Evolutionary conservation across 2,329 filamentous ascomycete species (phyloP).

Genomic region (Aspergillus glaucus): DNA sequence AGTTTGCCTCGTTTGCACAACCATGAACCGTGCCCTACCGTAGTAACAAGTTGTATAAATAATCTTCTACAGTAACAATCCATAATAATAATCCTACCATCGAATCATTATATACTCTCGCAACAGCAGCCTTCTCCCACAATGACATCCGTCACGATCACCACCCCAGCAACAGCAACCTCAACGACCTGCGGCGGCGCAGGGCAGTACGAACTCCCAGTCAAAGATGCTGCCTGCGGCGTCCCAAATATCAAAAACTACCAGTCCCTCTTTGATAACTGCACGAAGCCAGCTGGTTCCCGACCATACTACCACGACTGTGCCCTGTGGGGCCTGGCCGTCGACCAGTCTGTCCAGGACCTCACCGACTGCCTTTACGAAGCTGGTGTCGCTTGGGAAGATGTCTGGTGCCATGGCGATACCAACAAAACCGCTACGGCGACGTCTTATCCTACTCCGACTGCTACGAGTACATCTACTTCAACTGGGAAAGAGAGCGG

Average conservation of each 20-base stretch:
- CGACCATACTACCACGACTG: slow-evolving; percentile 17
- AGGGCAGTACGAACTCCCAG: slow-evolving; percentile 18
- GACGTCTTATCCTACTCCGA: slow-evolving; percentile 9
- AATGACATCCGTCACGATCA: slow-evolving; percentile 5
- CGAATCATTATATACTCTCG: background rate
- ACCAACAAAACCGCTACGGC: slow-evolving; percentile 17
- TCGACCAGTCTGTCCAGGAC: slow-evolving; percentile 17
- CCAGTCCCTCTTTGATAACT: slow-evolving; percentile 11
- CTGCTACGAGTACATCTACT: slow-evolving; percentile 3
- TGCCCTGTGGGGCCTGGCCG: slow-evolving; percentile 16
- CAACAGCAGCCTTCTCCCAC: background rate
- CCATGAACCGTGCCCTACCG: background rate
- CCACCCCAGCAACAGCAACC: slow-evolving; percentile 6
- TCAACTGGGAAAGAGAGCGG: background rate
- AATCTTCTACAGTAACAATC: background rate
- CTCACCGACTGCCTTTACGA: slow-evolving; percentile 21
- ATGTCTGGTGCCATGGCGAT: slow-evolving; percentile 20
- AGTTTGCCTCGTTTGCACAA: background rate
- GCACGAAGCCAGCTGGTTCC: slow-evolving; percentile 14
- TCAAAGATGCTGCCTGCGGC: slow-evolving; percentile 20
- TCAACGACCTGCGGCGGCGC: slow-evolving; percentile 11
- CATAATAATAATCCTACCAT: background rate
- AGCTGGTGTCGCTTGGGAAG: slow-evolving; percentile 14
- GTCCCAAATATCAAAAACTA: slow-evolving; percentile 18
- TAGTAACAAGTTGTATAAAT: background rate